These are phyloP conservation scores for Erysimum cheiri DNA, from an alignment of 441 rosid species.

Conservation along the genomic window DNA sequence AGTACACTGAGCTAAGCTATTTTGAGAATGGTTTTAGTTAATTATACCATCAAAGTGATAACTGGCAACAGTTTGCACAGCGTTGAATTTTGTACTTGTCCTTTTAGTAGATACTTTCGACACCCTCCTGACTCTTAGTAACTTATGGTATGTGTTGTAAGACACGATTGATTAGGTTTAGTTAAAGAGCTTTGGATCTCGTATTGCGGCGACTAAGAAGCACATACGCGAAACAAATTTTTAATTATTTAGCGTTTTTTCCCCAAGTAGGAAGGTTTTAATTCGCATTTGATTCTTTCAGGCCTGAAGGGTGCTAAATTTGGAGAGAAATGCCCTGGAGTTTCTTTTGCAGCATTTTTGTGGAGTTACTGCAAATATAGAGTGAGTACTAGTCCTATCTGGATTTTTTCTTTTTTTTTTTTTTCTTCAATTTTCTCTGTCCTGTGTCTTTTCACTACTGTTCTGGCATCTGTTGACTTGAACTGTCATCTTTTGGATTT, in stretches of 20 bases:
- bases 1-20: background rate
- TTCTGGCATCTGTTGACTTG: conserved; percentile 32
- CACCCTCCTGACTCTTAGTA: conserved; percentile 9
- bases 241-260: background rate
- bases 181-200: conserved; percentile 18
- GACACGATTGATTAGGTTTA: background rate
- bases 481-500: conserved; percentile 24
- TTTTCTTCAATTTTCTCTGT: conserved; percentile 37
- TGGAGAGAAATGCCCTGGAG: conserved; percentile 96
- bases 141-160: conserved; percentile 12
- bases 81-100: background rate
- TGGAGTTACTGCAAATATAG: conserved; percentile 92
- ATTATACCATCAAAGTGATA: conserved; percentile 6
- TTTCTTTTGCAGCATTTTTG: conserved; percentile 81
- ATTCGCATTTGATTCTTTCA: conserved; percentile 43
- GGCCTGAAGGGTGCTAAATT: conserved; percentile 90
- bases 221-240: background rate
- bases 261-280: background rate
- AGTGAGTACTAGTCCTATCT: conserved; percentile 57
- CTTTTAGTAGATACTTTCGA: conserved; percentile 12
- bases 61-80: conserved; percentile 6
- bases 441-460: conserved; percentile 26
- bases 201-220: conserved; percentile 3
- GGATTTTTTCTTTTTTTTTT: background rate
- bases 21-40: conserved; percentile 10